phyloP scores from a whole-genome alignment of 768 basidiomycete species.

The Boletus rufocinnamomeus region DNA sequence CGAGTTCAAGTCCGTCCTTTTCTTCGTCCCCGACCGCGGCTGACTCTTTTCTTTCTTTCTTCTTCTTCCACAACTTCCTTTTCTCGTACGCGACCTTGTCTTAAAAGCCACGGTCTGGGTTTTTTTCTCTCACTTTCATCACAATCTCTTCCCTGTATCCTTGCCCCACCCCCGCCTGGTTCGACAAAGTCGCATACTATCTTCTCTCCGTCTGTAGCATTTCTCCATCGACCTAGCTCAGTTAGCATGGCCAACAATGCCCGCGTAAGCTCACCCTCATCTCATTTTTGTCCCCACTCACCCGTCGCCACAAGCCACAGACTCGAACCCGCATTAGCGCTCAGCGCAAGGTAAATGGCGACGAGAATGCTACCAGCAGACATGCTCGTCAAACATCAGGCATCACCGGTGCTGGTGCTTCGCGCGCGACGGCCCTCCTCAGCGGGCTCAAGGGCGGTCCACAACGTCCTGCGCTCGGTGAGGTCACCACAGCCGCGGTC shows the following conservation, averaged over 20 bases:
- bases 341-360: constrained; percentile 67
- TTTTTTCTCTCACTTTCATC: constrained; percentile 37
- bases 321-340: constrained; percentile 63
- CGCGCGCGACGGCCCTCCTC: constrained; percentile 49
- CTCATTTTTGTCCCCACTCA: constrained; percentile 1
- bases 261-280: constrained; percentile 48
- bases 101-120: constrained; percentile 28
- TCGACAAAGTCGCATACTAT: constrained; percentile 15
- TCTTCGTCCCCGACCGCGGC: constrained; percentile 36
- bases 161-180: constrained; percentile 8
- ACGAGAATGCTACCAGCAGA: constrained; percentile 75
- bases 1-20: constrained; percentile 22
- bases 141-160: constrained; percentile 32
- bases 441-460: constrained; percentile 52
- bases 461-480: constrained; percentile 74
- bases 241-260: constrained; percentile 56
- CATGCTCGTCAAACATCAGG: constrained; percentile 65
- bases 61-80: constrained; percentile 19
- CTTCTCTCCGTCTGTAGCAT: constrained; percentile 25
- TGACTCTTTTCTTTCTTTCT: constrained; percentile 33
- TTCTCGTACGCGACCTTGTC: constrained; percentile 27
- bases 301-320: constrained; percentile 50
- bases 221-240: constrained; percentile 13
- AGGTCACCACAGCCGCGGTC: constrained; percentile 77
- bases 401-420: constrained; percentile 44